Base-by-base conservation (phyloP, 306 rosid species). In the Oxytropis ochrocephala region DNA sequence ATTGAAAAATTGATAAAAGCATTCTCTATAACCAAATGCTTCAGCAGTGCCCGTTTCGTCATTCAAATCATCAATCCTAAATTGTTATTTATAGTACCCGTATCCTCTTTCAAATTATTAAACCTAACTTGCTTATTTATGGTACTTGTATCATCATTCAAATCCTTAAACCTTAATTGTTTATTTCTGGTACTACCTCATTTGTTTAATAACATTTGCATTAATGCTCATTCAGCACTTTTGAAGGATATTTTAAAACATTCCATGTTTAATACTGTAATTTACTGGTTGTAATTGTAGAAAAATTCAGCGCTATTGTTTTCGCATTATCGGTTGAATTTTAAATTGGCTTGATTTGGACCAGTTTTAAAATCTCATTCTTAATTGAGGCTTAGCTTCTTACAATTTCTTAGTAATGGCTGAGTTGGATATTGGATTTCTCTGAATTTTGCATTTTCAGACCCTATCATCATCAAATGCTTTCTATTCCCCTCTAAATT, bases 401-500 rank as follows among this genome's bases (percentile, higher is more conserved):
- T 38, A 30, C 64, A 10, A 38, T 39, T 39, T 75, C 52, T 11
- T 68, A 11, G 27, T 38, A 17, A 27, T 50, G 14, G 27, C 50
- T 11, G 43, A 30, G 36, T 57, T 33, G 12, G 8, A n/a, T 42
- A 13, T 35, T 17, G 51, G 13, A 11, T 42, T 32, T 58, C 16
- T 49, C 53, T 63, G 42, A 54, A 7, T 42, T 46, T 75, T 13
- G 44, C 14, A 8, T 54, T 36, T 30, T 51, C 9, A 16, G 60
- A 42, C 9, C 78, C 29, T 65, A 39, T 50, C 56, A 33, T 59
- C 42, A 42, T 59, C 7, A 42, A 10, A 49, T 38, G 57, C 46
- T 24, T 69, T 46, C 44, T 62, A 64, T 69, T 54, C 17, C 44
- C 44, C 53, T 12, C 36, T 69, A 62, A 58, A 52, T 38, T 61